Percentiles rank a stretch among this genome's conserved stretches.
These are phyloP conservation scores for Magnusiomyces suaveolens DNA, from an alignment of 1,139 yeast genomes.

Conservation along the genomic window DNA sequence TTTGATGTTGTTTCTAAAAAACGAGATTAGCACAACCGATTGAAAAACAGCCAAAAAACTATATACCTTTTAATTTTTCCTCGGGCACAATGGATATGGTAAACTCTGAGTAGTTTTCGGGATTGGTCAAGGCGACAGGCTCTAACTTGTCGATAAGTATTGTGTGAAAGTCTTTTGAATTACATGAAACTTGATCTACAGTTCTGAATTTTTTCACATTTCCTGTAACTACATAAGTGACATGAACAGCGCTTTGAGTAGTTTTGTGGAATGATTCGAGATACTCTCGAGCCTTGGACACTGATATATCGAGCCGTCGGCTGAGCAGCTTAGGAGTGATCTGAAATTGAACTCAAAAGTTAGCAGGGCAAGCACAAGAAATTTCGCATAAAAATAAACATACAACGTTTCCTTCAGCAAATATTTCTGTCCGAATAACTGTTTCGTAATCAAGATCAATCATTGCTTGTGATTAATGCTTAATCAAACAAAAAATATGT, in stretches of 20 bases:
- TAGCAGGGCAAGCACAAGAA: background rate
- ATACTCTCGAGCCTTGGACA: constrained; percentile 13
- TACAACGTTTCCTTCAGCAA: constrained; percentile 13
- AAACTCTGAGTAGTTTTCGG: background rate
- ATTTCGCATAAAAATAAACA: background rate
- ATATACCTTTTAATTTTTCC: constrained; percentile 11
- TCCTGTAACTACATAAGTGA: constrained; percentile 21
- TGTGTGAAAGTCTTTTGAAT: constrained; percentile 13
- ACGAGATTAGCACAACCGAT: background rate
- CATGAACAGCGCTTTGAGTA: constrained; percentile 16
- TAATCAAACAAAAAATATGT: too few relatives aligned
- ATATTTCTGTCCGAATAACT: constrained; percentile 9
- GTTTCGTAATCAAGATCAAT: constrained; percentile 9
- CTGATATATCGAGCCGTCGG: constrained; percentile 9
- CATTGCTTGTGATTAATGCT: background rate
- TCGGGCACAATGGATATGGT: constrained; percentile 11
- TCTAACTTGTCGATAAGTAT: constrained; percentile 18
- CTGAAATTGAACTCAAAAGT: constrained; percentile 1
- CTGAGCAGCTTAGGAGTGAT: constrained; percentile 13
- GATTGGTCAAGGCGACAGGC: background rate
- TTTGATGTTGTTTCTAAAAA: constrained; percentile 5
- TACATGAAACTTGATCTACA: constrained; percentile 4
- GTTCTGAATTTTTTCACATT: background rate
- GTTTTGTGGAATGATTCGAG: constrained; percentile 17
- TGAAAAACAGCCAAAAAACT: background rate